Percentiles rank a stretch among this genome's conserved stretches.
Evolutionary conservation across 768 basidiomycete species (phyloP).

Genomic region (Coprinellus micaceus): DNA sequence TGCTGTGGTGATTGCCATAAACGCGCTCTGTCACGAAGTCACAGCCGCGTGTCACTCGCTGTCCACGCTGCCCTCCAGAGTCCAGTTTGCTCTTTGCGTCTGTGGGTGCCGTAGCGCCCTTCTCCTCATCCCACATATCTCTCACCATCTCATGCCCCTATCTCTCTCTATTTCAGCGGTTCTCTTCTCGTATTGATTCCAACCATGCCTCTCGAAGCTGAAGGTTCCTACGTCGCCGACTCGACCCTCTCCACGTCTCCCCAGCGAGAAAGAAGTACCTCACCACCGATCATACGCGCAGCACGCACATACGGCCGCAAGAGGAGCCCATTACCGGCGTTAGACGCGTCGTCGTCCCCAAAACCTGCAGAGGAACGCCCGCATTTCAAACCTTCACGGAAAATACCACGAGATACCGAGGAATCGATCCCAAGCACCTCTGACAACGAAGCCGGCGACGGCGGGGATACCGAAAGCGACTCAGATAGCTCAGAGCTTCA

Average conservation of each 20-base stretch:
- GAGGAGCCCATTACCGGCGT: not conserved
- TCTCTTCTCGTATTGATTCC: not conserved
- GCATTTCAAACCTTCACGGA: slow-evolving; percentile 29
- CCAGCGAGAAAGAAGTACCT: slow-evolving; percentile 13
- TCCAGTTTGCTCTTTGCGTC: not conserved
- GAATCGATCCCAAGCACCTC: slow-evolving; percentile 30
- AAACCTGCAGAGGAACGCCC: slow-evolving; percentile 22
- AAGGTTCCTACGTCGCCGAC: slow-evolving; percentile 36
- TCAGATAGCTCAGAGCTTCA: slow-evolving; percentile 19
- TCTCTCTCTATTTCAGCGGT: not conserved
- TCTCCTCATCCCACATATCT: not conserved
- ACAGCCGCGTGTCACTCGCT: slow-evolving; percentile 17
- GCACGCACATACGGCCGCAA: slow-evolving; percentile 42
- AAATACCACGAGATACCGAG: slow-evolving; percentile 26
- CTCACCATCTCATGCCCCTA: too few species aligned
- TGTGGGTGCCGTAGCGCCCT: too few species aligned
- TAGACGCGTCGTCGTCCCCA: slow-evolving; percentile 21
- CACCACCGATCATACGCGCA: slow-evolving; percentile 33
- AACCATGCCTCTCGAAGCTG: slow-evolving; percentile 32
- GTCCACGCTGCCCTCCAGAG: not conserved
- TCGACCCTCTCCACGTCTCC: slow-evolving; percentile 34
- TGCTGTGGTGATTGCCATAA: slow-evolving; percentile 20
- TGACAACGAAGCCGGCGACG: slow-evolving; percentile 10
- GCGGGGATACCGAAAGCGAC: slow-evolving; percentile 7
- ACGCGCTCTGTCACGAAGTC: slow-evolving; percentile 25